These are phyloP conservation scores for Aspergillus quadrilineatus DNA, from an alignment of 2,329 filamentous ascomycete genomes.

Conservation along the genomic window DNA sequence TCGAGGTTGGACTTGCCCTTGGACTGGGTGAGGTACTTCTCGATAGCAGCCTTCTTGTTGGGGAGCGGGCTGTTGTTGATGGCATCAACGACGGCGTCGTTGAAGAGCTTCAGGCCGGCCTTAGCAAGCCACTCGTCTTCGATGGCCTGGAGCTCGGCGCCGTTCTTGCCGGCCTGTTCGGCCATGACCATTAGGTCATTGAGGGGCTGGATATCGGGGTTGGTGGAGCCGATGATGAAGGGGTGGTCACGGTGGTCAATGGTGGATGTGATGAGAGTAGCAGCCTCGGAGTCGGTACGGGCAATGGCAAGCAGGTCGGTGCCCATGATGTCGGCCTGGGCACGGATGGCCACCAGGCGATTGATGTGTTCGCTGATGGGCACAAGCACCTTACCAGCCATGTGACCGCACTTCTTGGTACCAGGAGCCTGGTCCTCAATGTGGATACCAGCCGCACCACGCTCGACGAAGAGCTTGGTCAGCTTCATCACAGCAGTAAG, in stretches of 20 bases:
- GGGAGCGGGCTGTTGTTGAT: conserved; percentile 66
- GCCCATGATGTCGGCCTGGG: conserved; percentile 99
- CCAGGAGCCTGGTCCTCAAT: conserved; percentile 98
- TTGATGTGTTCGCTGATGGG: conserved; percentile 98
- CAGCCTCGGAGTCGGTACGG: conserved; percentile 94
- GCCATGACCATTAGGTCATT: conserved; percentile 88
- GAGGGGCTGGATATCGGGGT: conserved; percentile 77
- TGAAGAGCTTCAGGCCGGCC: conserved; percentile 82
- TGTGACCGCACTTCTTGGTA: conserved; percentile 99
- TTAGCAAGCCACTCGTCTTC: conserved; percentile 84
- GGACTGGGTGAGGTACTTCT: conserved; percentile 64
- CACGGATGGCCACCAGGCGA: conserved; percentile 90
- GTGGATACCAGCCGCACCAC: conserved; percentile 94
- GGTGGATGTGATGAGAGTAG: conserved; percentile 92
- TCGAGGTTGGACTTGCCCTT: conserved; percentile 86
- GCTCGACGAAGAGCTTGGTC: conserved; percentile 95
- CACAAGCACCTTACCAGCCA: conserved; percentile 97
- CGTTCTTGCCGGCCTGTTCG: conserved; percentile 76
- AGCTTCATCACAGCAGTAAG: conserved; percentile 99
- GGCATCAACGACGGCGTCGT: conserved; percentile 80
- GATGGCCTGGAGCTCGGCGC: conserved; percentile 79
- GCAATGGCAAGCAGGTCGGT: conserved; percentile 86
- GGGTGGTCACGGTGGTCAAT: conserved; percentile 94
- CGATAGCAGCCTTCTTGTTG: conserved; percentile 67
- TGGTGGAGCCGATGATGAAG: conserved; percentile 89